Evolutionary conservation across 179 eudicot genomes (phyloP), one percentile per base, ranked within the genome.

Genomic region (Silene coronaria): DNA sequence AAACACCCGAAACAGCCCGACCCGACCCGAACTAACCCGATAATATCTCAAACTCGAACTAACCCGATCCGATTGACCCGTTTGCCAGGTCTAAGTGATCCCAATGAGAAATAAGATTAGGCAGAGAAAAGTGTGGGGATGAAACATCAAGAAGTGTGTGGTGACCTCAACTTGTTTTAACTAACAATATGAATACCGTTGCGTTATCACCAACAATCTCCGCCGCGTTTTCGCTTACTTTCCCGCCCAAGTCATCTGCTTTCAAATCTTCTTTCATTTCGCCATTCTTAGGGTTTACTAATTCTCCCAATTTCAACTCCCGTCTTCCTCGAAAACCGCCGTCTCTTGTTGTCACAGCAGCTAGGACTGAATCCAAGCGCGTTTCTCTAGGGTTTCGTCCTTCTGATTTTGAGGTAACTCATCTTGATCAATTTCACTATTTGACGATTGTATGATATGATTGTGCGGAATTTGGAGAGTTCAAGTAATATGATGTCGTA

Each of bases 321-420:
- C 61, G 24, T 13, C 2, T 5, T 16, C 36, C 64, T 62, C 70
- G 16, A 22, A 76, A 45, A 34, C 57, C 69, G 19, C 78, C 66
- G 63, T 79, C 79, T 55, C 77, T 92, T 9, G 75, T 77, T 16
- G 76, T 88, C 22, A 83, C 80, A 80, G 95, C 96, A 14, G 91
- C 97, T 0, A 85, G 97, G 73, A 81, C 80, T 13, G 94, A 86
- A 84, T 94, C 98, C 78, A 77, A 83, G 28, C 84, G 85, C 4
- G 90, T 84, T 70, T 81, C 88, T 46, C 82, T 90, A 51, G 97
- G 96, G 6, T 87, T 84, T 78, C 74, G 93, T 64, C 84, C 96
- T 5, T 96, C 97, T 5, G 74, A 86, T 26, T 93, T 93, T 75
- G 74, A 85, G 92, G 94, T 89, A 28, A 3, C 32, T 3, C 24